Percentiles rank a stretch among this genome's conserved stretches.
Evolutionary conservation across 2,329 filamentous ascomycete species (phyloP).

Genomic region (Saccharata proteae): DNA sequence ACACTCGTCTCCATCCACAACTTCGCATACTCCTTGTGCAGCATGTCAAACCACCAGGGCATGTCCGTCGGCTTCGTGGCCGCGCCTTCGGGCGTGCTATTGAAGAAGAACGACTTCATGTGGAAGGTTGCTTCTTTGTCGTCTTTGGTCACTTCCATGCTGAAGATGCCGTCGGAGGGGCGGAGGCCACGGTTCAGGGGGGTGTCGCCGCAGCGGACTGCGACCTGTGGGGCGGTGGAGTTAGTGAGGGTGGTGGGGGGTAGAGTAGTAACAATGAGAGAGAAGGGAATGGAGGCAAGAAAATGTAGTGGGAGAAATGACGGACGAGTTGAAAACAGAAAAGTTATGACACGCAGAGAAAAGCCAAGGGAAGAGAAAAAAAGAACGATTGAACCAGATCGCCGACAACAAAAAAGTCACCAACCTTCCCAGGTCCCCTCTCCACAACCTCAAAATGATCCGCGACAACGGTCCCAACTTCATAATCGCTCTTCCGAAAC

Average conservation of each 20-base stretch:
- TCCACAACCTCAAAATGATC: slow-evolving; percentile 32
- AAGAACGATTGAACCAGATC: neutral
- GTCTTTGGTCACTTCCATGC: slow-evolving; percentile 27
- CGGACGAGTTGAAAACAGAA: too few relatives aligned
- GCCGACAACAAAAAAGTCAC: slow-evolving; percentile 1
- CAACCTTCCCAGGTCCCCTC: slow-evolving; percentile 22
- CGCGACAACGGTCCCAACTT: slow-evolving; percentile 23
- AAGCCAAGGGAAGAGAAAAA: neutral
- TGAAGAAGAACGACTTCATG: slow-evolving; percentile 27
- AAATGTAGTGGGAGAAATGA: too few relatives aligned
- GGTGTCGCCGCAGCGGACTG: slow-evolving; percentile 26
- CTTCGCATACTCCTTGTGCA: slow-evolving; percentile 26
- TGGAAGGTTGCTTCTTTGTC: slow-evolving; percentile 25
- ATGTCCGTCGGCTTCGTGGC: slow-evolving; percentile 14
- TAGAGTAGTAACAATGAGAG: neutral
- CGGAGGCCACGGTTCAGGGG: slow-evolving; percentile 19
- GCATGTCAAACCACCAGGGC: slow-evolving; percentile 19
- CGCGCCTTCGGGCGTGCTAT: slow-evolving; percentile 25
- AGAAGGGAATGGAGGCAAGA: neutral
- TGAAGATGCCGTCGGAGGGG: slow-evolving; percentile 24
- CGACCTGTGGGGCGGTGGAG: slow-evolving; percentile 22
- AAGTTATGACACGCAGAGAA: too few relatives aligned
- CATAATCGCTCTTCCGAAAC: slow-evolving; percentile 20
- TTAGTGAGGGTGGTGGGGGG: neutral
- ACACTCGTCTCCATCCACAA: slow-evolving; percentile 31